These are phyloP conservation scores for Arthroderma sp. DNA, from an alignment of 2,329 filamentous ascomycete genomes.

Conservation along the genomic window DNA sequence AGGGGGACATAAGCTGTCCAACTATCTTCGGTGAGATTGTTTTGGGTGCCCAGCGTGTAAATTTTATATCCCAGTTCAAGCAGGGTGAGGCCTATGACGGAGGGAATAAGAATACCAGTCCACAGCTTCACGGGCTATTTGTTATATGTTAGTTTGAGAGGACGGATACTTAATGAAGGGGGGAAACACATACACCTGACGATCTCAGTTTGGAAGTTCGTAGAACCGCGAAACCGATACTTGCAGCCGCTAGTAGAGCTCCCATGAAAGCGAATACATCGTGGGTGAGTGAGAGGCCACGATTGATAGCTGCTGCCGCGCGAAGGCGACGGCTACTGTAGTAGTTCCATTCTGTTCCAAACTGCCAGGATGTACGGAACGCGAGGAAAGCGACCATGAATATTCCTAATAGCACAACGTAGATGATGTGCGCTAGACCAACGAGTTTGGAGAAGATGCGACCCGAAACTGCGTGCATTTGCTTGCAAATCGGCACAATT, in stretches of 20 bases:
- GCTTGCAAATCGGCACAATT: conserved; percentile 2
- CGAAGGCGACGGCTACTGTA: background rate
- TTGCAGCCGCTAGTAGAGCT: background rate
- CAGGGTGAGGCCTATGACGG: background rate
- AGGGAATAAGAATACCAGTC: background rate
- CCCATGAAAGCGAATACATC: conserved; percentile 4
- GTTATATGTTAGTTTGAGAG: background rate
- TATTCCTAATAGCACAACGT: conserved; percentile 1
- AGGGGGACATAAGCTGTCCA: no score
- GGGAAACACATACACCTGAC: background rate
- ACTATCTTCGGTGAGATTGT: no score
- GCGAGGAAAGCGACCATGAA: background rate
- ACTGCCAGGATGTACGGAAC: background rate
- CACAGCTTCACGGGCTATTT: conserved; percentile 1
- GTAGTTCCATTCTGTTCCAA: background rate
- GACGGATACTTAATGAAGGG: background rate
- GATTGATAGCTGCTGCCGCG: background rate
- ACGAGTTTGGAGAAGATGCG: background rate
- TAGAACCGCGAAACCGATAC: background rate
- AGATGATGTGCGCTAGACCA: background rate
- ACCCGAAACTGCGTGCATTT: conserved; percentile 1
- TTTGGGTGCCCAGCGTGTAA: no score
- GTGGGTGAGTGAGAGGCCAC: background rate
- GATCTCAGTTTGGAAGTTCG: background rate
- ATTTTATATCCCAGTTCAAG: background rate